These are phyloP conservation scores for Boletus speciosus DNA, from an alignment of 768 basidiomycete species.

Conservation along the genomic window DNA sequence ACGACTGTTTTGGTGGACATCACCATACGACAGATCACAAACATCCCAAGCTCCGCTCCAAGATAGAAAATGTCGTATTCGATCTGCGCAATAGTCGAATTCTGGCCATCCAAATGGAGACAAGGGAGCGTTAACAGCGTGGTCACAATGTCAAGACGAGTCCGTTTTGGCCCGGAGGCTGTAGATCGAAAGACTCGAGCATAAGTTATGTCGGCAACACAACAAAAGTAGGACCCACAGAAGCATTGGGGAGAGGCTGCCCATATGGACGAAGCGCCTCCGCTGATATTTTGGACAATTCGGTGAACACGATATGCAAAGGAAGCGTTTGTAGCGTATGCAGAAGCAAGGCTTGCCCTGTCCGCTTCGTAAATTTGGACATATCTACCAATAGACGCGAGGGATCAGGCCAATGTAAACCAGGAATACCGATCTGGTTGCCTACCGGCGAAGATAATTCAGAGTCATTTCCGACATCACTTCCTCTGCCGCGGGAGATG, in stretches of 20 bases:
- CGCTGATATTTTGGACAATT: neutral
- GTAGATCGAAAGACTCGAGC: neutral
- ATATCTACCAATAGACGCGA: slow-evolving; percentile 20
- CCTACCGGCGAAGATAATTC: slow-evolving; percentile 29
- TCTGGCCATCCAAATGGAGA: slow-evolving; percentile 18
- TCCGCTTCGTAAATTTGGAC: slow-evolving; percentile 31
- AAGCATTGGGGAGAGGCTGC: slow-evolving; percentile 3
- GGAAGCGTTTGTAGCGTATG: slow-evolving; percentile 29
- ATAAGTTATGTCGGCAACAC: neutral
- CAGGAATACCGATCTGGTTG: neutral
- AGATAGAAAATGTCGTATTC: slow-evolving; percentile 32
- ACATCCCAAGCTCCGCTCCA: slow-evolving; percentile 26
- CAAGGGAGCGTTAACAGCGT: slow-evolving; percentile 25
- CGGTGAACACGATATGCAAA: slow-evolving; percentile 29
- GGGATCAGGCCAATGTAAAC: slow-evolving; percentile 1
- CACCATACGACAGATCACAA: slow-evolving; percentile 23
- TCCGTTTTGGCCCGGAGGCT: slow-evolving; percentile 20
- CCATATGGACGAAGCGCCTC: neutral
- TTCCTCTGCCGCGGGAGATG: slow-evolving; percentile 16
- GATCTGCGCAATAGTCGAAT: slow-evolving; percentile 9
- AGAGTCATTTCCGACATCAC: slow-evolving; percentile 30
- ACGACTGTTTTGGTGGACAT: slow-evolving; percentile 16
- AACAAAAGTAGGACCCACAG: slow-evolving; percentile 14
- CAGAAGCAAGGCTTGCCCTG: slow-evolving; percentile 32
- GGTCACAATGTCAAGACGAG: slow-evolving; percentile 27